Percentiles rank a stretch among this genome's conserved stretches.
phyloP scores from a whole-genome alignment of 192 early-diverging fungal genomes.

The Dispira simplex region DNA sequence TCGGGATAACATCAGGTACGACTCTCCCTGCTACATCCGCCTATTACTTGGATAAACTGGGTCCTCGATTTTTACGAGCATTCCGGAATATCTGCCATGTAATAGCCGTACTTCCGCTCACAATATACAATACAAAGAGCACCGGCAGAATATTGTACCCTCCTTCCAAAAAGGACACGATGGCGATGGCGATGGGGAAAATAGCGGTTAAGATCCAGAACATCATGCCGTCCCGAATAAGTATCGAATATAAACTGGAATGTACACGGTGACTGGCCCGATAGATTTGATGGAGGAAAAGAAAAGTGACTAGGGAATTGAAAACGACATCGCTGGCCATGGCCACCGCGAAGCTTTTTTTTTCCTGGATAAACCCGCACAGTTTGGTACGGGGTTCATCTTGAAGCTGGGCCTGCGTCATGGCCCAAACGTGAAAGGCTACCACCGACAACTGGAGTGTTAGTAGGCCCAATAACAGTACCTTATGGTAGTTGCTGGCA shows the following conservation, averaged over 20 bases:
- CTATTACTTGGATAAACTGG: too few species aligned
- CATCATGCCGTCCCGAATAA: constrained; percentile 11
- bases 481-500: not conserved
- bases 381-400: not conserved
- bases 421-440: constrained; percentile 1
- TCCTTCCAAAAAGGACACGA: not conserved
- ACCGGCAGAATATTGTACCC: too few species aligned
- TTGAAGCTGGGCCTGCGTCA: not conserved
- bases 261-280: not conserved
- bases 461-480: not conserved
- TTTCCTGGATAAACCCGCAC: not conserved
- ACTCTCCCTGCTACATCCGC: too few species aligned
- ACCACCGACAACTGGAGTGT: not conserved
- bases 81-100: too few species aligned
- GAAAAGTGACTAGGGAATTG: not conserved
- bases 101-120: too few species aligned
- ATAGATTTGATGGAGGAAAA: not conserved
- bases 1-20: too few species aligned
- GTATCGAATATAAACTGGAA: not conserved
- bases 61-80: too few species aligned
- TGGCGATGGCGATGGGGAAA: not conserved
- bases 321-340: constrained; percentile 2
- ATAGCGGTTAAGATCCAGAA: not conserved
- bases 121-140: too few species aligned
- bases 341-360: not conserved